Evolutionary conservation across 148 eudicot species (phyloP).

Genomic region (Chenopodium quinoa): DNA sequence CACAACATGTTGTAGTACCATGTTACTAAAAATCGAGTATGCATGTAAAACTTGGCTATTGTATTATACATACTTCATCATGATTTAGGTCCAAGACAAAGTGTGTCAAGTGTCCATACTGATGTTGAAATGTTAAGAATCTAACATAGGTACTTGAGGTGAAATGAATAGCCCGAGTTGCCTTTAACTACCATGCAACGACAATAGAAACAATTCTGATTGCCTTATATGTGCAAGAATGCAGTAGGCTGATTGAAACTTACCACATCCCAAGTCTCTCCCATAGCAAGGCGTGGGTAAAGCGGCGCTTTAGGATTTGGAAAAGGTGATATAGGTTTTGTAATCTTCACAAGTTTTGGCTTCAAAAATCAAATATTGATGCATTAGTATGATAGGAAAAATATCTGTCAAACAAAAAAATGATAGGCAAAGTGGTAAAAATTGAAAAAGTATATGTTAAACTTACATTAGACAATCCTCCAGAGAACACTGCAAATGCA

Average conservation of each 20-base stretch:
- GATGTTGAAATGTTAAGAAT: background rate
- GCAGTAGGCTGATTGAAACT: background rate
- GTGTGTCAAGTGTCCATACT: background rate
- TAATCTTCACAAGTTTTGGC: constrained; percentile 67
- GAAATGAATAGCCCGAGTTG: background rate
- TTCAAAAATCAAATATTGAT: constrained; percentile 18
- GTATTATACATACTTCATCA: background rate
- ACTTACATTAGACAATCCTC: constrained; percentile 39
- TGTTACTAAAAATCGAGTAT: background rate
- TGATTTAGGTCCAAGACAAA: background rate
- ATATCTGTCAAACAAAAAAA: too few relatives aligned
- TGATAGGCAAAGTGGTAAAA: background rate
- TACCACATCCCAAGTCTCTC: constrained; percentile 72
- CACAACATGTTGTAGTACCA: background rate
- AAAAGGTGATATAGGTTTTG: constrained; percentile 48
- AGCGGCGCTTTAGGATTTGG: constrained; percentile 70
- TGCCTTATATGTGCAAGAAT: too few relatives aligned
- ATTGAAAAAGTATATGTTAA: background rate
- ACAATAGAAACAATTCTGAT: background rate
- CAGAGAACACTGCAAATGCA: constrained; percentile 70
- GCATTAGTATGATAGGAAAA: background rate
- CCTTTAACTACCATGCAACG: background rate
- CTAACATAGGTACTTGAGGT: background rate
- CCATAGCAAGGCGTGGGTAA: constrained; percentile 73
- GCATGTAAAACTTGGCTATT: background rate